These are phyloP conservation scores for Saccharomyces hybrid DNA, from an alignment of 1,139 yeast genomes.

Conservation along the genomic window DNA sequence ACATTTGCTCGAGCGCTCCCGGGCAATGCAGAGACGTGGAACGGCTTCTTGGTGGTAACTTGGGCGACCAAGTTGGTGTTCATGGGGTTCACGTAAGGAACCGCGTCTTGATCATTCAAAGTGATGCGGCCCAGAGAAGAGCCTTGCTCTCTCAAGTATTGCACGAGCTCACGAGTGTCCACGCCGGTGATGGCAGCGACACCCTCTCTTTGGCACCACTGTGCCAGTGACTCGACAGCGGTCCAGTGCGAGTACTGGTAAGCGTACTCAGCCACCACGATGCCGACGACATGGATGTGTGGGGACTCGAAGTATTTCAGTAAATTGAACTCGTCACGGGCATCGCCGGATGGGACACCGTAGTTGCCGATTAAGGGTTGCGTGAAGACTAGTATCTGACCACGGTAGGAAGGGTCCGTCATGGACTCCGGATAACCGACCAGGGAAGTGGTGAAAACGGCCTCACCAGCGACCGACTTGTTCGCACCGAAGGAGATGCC, in stretches of 20 bases:
- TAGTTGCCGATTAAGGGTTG: slow-evolving; percentile 96
- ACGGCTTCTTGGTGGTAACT: slow-evolving; percentile 93
- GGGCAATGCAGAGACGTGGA: slow-evolving; percentile 59
- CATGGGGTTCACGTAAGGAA: slow-evolving; percentile 74
- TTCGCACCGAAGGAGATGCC: slow-evolving; percentile 95
- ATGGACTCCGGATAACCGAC: slow-evolving; percentile 98
- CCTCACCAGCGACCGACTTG: slow-evolving; percentile 88
- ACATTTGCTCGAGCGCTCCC: slow-evolving; percentile 45
- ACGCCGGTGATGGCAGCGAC: slow-evolving; percentile 96
- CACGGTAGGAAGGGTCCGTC: slow-evolving; percentile 97
- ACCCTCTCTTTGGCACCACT: slow-evolving; percentile 95
- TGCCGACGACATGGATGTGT: slow-evolving; percentile 88
- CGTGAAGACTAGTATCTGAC: slow-evolving; percentile 92
- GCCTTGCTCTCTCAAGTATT: slow-evolving; percentile 90
- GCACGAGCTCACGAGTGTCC: slow-evolving; percentile 90
- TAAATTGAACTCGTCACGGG: slow-evolving; percentile 73
- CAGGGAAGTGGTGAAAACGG: slow-evolving; percentile 92
- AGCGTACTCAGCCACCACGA: slow-evolving; percentile 93
- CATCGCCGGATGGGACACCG: slow-evolving; percentile 86
- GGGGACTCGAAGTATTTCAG: slow-evolving; percentile 90
- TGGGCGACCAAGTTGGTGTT: slow-evolving; percentile 82
- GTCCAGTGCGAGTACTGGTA: slow-evolving; percentile 97
- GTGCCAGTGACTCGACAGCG: slow-evolving; percentile 89
- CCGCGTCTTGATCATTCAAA: slow-evolving; percentile 60
- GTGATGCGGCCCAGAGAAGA: slow-evolving; percentile 86